phyloP scores from a whole-genome alignment of 805 yeast species.

The Spathaspora sp. region DNA sequence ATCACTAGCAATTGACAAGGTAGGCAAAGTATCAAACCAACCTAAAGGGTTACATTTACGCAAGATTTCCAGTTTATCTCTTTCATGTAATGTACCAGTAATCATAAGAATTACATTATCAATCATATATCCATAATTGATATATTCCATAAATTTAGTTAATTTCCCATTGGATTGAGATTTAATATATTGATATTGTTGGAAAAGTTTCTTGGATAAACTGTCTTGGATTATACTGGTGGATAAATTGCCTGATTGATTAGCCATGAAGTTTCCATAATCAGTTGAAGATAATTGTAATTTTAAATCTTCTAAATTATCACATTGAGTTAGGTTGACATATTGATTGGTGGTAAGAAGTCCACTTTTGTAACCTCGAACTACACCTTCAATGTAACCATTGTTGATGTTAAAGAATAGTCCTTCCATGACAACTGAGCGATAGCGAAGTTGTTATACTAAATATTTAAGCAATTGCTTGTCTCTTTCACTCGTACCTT shows the following conservation, averaged over 20 bases:
- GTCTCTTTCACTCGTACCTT: not conserved
- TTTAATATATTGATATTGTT: conserved; percentile 81
- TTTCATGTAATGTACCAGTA: conserved; percentile 93
- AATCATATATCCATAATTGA: conserved; percentile 96
- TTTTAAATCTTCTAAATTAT: conserved; percentile 88
- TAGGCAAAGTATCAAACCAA: conserved; percentile 97
- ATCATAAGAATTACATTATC: conserved; percentile 95
- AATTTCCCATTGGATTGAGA: conserved; percentile 80
- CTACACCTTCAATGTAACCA: conserved; percentile 92
- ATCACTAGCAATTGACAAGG: conserved; percentile 91
- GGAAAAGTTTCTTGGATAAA: conserved; percentile 68
- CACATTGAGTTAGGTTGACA: conserved; percentile 92
- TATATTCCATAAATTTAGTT: conserved; percentile 82
- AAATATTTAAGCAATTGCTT: not conserved
- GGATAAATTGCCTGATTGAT: conserved; percentile 77
- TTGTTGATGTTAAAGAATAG: conserved; percentile 82
- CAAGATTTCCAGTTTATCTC: conserved; percentile 85
- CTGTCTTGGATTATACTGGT: conserved; percentile 83
- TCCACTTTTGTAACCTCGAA: conserved; percentile 90
- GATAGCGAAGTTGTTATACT: no score
- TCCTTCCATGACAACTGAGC: conserved; percentile 68
- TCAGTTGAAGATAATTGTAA: conserved; percentile 94
- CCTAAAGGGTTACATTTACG: conserved; percentile 95
- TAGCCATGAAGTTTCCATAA: conserved; percentile 85
- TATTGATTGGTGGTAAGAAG: conserved; percentile 76